These are phyloP conservation scores for Onygena corvina DNA, from an alignment of 2,329 filamentous ascomycete species.

Conservation along the genomic window DNA sequence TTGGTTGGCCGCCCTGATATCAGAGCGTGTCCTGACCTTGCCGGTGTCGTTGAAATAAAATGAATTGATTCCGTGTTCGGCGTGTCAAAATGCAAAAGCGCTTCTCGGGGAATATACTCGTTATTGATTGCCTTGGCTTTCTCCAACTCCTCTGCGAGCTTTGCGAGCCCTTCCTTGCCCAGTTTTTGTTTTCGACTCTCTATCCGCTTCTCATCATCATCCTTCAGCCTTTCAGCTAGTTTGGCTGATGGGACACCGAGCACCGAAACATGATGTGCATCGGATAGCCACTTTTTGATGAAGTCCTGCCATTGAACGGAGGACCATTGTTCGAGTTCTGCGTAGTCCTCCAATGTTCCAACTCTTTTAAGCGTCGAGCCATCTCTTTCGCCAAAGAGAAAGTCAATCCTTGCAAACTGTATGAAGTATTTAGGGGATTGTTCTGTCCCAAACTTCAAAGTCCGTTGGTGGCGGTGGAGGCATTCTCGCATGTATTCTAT, in stretches of 20 bases:
- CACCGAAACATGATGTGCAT: constrained; percentile 77
- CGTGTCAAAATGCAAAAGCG: constrained; percentile 72
- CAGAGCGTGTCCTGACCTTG: constrained; percentile 66
- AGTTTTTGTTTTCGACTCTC: constrained; percentile 66
- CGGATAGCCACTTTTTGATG: constrained; percentile 68
- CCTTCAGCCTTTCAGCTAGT: constrained; percentile 68
- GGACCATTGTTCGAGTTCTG: constrained; percentile 63
- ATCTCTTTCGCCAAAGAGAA: constrained; percentile 76
- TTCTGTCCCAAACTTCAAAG: constrained; percentile 74
- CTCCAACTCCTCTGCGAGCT: constrained; percentile 63
- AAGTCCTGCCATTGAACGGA: constrained; percentile 76
- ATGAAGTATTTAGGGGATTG: constrained; percentile 69
- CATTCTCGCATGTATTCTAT: constrained; percentile 86
- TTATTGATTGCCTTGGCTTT: constrained; percentile 81
- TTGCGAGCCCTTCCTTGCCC: constrained; percentile 67
- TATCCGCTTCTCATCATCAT: constrained; percentile 65
- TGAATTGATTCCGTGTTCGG: constrained; percentile 84
- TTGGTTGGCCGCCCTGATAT: constrained; percentile 57
- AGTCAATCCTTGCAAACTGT: constrained; percentile 78
- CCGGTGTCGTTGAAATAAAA: constrained; percentile 80
- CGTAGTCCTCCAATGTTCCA: constrained; percentile 42
- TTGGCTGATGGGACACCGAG: constrained; percentile 74
- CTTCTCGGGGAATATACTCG: constrained; percentile 63
- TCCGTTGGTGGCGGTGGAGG: constrained; percentile 65
- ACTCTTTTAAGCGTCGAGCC: constrained; percentile 61